A percentile compares a stretch with the other conserved stretches of the same genome.
phyloP scores from a whole-genome alignment of 2,329 filamentous ascomycete species.

The Fusarium nisikadoi region DNA sequence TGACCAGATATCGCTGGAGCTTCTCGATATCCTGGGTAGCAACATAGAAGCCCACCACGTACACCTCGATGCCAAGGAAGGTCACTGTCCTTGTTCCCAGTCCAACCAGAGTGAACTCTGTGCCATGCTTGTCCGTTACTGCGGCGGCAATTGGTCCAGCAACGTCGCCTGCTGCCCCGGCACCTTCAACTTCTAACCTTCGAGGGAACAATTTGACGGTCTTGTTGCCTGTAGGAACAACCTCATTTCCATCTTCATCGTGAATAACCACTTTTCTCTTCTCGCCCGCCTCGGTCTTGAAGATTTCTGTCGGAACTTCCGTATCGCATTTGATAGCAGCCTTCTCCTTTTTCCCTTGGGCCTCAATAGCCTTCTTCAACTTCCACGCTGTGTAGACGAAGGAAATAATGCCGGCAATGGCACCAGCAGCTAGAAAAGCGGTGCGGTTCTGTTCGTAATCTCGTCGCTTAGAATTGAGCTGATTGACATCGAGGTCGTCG shows the following conservation, averaged over 20 bases:
- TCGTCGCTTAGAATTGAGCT: constrained; percentile 57
- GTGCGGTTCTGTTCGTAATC: constrained; percentile 63
- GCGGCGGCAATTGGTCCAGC: constrained; percentile 52
- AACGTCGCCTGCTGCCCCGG: constrained; percentile 44
- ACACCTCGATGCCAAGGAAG: constrained; percentile 90
- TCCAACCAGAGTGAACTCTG: constrained; percentile 88
- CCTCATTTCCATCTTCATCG: constrained; percentile 75
- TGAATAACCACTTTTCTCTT: constrained; percentile 70
- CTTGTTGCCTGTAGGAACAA: constrained; percentile 83
- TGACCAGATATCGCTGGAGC: constrained; percentile 82
- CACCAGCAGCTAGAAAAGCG: constrained; percentile 63
- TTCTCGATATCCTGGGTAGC: constrained; percentile 82
- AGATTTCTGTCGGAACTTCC: constrained; percentile 55
- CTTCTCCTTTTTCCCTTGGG: constrained; percentile 49
- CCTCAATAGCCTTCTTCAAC: constrained; percentile 56
- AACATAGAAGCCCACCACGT: constrained; percentile 93
- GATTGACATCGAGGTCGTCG: constrained; percentile 62
- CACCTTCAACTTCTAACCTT: constrained; percentile 69
- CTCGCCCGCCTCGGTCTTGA: constrained; percentile 60
- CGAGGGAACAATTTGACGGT: constrained; percentile 84
- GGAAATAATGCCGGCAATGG: constrained; percentile 60
- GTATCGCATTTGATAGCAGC: constrained; percentile 57
- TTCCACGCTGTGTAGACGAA: constrained; percentile 64
- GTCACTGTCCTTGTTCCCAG: constrained; percentile 90
- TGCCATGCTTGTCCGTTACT: constrained; percentile 55